Percentiles rank a stretch among this genome's conserved stretches.
These are phyloP conservation scores for Fusarium penzigii DNA, from an alignment of 2,329 filamentous ascomycete genomes.

Conservation along the genomic window DNA sequence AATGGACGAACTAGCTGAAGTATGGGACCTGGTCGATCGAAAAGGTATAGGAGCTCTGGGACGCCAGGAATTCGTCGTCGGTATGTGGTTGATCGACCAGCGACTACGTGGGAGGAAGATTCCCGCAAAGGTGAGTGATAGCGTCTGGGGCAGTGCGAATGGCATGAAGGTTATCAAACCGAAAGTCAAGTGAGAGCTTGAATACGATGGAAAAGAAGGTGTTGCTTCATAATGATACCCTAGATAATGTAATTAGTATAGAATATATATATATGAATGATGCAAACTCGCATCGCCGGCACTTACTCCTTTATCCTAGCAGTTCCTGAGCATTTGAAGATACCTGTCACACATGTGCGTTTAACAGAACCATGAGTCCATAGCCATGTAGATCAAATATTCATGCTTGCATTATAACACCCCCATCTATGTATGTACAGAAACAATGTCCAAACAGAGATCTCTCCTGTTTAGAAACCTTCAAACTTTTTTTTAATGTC, in stretches of 20 bases:
- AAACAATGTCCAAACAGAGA: background rate
- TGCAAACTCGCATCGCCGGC: background rate
- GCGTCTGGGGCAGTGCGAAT: slow-evolving; percentile 72
- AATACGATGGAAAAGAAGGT: slow-evolving; percentile 5
- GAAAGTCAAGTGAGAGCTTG: slow-evolving; percentile 26
- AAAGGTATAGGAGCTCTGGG: slow-evolving; percentile 55
- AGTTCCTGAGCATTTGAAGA: too few species aligned
- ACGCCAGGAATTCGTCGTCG: slow-evolving; percentile 77
- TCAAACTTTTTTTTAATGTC: background rate
- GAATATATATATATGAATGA: background rate
- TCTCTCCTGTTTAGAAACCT: background rate
- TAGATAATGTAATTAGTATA: slow-evolving; percentile 18
- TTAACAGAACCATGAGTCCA: too few species aligned
- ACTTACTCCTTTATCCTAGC: too few species aligned
- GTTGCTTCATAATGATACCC: slow-evolving; percentile 28
- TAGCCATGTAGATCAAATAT: background rate
- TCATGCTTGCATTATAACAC: background rate
- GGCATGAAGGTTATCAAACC: slow-evolving; percentile 43
- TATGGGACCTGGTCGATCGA: slow-evolving; percentile 74
- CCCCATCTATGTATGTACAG: background rate
- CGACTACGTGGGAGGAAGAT: slow-evolving; percentile 77
- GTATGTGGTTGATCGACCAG: slow-evolving; percentile 82
- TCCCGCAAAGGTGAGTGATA: slow-evolving; percentile 68
- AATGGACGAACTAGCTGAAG: slow-evolving; percentile 67
- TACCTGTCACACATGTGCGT: too few species aligned